Conservation (phyloP, 306 rosid genomes). For the Dalbergia cultrata region DNA sequence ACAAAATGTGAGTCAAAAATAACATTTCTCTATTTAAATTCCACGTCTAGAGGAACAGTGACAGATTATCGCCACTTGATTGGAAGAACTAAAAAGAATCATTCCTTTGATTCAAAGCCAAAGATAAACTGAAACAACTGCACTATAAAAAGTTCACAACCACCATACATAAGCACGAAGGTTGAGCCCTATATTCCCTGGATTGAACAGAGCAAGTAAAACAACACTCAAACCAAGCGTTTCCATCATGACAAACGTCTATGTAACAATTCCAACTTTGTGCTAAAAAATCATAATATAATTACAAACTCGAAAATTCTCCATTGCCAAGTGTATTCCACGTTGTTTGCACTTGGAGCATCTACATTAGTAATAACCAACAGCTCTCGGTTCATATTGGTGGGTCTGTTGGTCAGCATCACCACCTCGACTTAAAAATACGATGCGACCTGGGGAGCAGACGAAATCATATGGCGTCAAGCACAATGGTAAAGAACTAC, state of each 20-base stretch:
- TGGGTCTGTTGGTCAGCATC: conserved; percentile 53
- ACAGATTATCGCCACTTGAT: conserved; percentile 1
- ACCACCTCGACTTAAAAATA: conserved; percentile 68
- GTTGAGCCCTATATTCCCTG: conserved; percentile 21
- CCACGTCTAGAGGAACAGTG: not conserved
- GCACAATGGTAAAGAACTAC: conserved; percentile 20
- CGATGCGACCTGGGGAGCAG: conserved; percentile 72
- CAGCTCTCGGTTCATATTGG: conserved; percentile 50
- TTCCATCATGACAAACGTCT: conserved; percentile 21
- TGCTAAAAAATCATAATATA: conserved; percentile 19
- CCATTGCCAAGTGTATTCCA: conserved; percentile 5
- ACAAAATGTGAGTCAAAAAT: too few species aligned
- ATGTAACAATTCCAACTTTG: conserved; percentile 25
- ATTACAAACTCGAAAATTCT: conserved; percentile 36
- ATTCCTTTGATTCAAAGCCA: conserved; percentile 11
- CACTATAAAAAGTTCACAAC: conserved; percentile 12
- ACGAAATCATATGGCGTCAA: conserved; percentile 21
- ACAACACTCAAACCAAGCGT: conserved; percentile 11
- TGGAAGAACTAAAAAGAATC: conserved; percentile 5
- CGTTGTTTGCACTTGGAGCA: conserved; percentile 1
- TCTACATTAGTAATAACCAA: conserved; percentile 69
- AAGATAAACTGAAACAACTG: conserved; percentile 19
- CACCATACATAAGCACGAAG: conserved; percentile 12
- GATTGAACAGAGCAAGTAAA: not conserved
- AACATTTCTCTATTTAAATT: too few species aligned